Percentiles rank a stretch among this genome's conserved stretches.
Evolutionary conservation across 1,139 yeast species (phyloP).

Genomic region (Yamadazyma songkhlaensis): DNA sequence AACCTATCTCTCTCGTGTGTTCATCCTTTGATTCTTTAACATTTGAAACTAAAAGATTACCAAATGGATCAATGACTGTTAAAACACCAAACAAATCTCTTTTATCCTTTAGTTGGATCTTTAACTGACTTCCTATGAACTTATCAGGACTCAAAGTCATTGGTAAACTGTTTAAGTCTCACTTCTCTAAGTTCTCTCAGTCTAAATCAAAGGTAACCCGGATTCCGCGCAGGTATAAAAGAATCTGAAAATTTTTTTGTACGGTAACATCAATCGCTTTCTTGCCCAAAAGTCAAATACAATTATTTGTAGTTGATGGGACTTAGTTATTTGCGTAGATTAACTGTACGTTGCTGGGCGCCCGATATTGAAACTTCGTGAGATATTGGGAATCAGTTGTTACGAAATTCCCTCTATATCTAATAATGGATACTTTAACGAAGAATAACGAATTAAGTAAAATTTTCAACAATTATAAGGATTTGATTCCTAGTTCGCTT

Average conservation of each 20-base stretch:
- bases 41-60: constrained; percentile 38
- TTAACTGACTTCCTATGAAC: constrained; percentile 34
- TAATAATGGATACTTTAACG: constrained; percentile 16
- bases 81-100: constrained; percentile 38
- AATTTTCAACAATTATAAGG: constrained; percentile 26
- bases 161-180: too few relatives aligned
- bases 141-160: constrained; percentile 17
- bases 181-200: not conserved
- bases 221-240: constrained; percentile 1
- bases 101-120: constrained; percentile 28
- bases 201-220: constrained; percentile 5
- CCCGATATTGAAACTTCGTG: constrained; percentile 50
- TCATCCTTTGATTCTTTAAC: constrained; percentile 34
- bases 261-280: constrained; percentile 46
- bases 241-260: constrained; percentile 7
- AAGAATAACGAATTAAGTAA: constrained; percentile 23
- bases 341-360: constrained; percentile 58
- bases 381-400: constrained; percentile 58
- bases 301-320: constrained; percentile 2
- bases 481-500: constrained; percentile 21
- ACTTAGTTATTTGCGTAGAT: constrained; percentile 33
- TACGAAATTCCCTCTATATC: constrained; percentile 31
- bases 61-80: constrained; percentile 47
- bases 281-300: constrained; percentile 26
- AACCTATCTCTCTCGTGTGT: constrained; percentile 34